A percentile compares a stretch with the other conserved stretches of the same genome.
Conservation (phyloP, 1,284 basidiomycete species). For the Boletus smithii region DNA sequence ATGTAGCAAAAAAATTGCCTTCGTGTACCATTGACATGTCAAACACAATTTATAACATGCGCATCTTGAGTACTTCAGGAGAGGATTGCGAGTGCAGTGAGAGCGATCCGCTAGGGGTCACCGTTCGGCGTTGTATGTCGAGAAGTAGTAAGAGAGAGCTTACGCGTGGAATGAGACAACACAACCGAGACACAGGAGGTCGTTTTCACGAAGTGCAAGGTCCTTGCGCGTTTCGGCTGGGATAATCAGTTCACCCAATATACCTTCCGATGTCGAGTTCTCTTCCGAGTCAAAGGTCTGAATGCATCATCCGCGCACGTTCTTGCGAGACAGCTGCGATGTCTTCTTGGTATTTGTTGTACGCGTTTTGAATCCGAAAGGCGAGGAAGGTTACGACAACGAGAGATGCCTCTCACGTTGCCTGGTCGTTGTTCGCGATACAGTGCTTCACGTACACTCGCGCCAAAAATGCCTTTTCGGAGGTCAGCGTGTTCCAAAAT, state of each 20-base stretch:
- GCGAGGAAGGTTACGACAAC: too few species aligned
- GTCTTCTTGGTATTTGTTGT: too few species aligned
- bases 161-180: slow-evolving; percentile 85
- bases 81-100: slow-evolving; percentile 79
- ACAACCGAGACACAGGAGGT: slow-evolving; percentile 85
- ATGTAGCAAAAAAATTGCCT: slow-evolving; percentile 74
- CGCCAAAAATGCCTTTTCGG: slow-evolving; percentile 81
- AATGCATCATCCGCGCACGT: neutral
- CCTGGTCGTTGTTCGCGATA: slow-evolving; percentile 54
- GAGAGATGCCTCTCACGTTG: too few species aligned
- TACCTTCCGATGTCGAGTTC: slow-evolving; percentile 89
- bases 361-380: too few species aligned
- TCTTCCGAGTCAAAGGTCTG: slow-evolving; percentile 91
- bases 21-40: slow-evolving; percentile 92
- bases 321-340: too few species aligned
- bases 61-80: slow-evolving; percentile 74
- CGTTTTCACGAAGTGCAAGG: slow-evolving; percentile 79
- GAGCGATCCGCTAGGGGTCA: slow-evolving; percentile 79
- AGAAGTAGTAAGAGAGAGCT: slow-evolving; percentile 10
- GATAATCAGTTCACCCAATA: slow-evolving; percentile 86
- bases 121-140: neutral
- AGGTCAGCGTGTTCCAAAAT: slow-evolving; percentile 77
- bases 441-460: slow-evolving; percentile 86
- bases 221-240: slow-evolving; percentile 90
- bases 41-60: slow-evolving; percentile 85